Conservation (phyloP, 352 stramenopile species). For the Discostella stelligera region DNA sequence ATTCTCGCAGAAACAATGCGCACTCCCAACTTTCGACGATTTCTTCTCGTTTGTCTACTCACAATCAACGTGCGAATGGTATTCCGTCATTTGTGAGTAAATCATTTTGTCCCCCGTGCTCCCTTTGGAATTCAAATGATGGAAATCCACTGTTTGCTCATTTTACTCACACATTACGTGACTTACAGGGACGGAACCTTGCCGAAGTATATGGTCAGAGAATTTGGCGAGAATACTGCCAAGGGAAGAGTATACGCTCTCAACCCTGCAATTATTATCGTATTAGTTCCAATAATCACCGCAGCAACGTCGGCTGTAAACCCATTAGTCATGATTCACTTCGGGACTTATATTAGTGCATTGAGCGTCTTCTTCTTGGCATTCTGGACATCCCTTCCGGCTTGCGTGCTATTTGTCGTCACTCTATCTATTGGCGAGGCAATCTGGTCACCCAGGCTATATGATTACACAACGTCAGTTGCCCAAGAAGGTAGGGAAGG, state of each 20-base stretch:
- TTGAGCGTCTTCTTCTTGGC: constrained; percentile 70
- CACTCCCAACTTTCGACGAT: constrained; percentile 71
- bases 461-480: constrained; percentile 80
- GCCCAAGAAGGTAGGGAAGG: constrained; percentile 72
- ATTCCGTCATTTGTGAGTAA: constrained; percentile 69
- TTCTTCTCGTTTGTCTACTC: constrained; percentile 71
- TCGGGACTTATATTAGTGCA: constrained; percentile 73
- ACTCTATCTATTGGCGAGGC: constrained; percentile 80
- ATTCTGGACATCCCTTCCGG: constrained; percentile 64
- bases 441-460: constrained; percentile 75
- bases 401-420: constrained; percentile 72
- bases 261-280: constrained; percentile 81
- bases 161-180: background rate
- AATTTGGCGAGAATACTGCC: constrained; percentile 68
- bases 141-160: background rate
- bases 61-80: constrained; percentile 80
- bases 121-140: background rate
- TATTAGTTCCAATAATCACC: constrained; percentile 74
- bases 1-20: constrained; percentile 58
- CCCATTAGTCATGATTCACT: constrained; percentile 78
- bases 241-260: constrained; percentile 81
- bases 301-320: constrained; percentile 63
- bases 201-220: constrained; percentile 79
- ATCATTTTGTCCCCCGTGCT: background rate
- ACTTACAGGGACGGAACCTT: constrained; percentile 67